Evolutionary conservation across 116 monocot genomes (phyloP).

Genomic region (Iris pallida): DNA sequence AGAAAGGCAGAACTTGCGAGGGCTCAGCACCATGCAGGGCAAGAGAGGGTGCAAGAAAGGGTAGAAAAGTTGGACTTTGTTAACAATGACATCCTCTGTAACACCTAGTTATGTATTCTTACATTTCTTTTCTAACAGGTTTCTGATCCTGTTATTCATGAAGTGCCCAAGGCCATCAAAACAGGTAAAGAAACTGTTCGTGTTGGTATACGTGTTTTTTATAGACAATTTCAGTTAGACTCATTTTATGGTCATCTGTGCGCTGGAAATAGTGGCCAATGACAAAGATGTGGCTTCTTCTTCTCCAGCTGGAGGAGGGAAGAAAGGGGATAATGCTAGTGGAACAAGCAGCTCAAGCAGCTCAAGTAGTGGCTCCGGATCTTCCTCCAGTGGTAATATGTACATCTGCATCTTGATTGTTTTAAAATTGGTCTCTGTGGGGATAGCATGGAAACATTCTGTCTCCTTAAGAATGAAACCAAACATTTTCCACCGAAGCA

Average conservation of each 20-base stretch:
- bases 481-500: neutral
- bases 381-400: constrained; percentile 76
- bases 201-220: neutral
- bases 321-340: constrained; percentile 48
- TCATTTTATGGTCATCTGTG: neutral
- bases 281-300: constrained; percentile 40
- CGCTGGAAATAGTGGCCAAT: constrained; percentile 13
- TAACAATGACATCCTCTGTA: neutral
- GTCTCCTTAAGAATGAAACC: neutral
- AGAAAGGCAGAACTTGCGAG: constrained; percentile 71
- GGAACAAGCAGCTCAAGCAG: constrained; percentile 67
- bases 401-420: neutral
- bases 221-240: neutral
- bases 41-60: constrained; percentile 20
- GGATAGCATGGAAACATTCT: neutral
- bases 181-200: constrained; percentile 20
- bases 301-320: constrained; percentile 35
- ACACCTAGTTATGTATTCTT: constrained; percentile 3
- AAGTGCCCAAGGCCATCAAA: constrained; percentile 27
- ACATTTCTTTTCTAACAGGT: constrained; percentile 20
- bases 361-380: constrained; percentile 83
- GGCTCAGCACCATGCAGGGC: constrained; percentile 17
- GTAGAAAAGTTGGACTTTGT: constrained; percentile 7
- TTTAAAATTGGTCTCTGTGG: neutral
- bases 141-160: constrained; percentile 20